These are phyloP conservation scores for Colletotrichum camelliae DNA, from an alignment of 2,329 filamentous ascomycete genomes.

Conservation along the genomic window DNA sequence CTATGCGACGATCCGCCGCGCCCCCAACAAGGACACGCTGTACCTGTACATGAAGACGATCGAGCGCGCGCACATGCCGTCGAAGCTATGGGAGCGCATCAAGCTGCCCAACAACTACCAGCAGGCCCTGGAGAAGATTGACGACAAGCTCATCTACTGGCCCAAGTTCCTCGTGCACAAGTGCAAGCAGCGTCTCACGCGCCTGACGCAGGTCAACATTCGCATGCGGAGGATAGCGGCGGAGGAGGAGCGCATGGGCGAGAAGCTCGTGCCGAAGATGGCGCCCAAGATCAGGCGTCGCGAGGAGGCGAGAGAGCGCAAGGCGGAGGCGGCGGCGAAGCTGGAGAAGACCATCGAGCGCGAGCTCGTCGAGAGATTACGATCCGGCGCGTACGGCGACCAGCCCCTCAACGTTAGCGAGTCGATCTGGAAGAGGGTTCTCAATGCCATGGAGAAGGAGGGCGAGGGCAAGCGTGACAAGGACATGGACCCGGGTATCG, in stretches of 20 bases:
- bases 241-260: slow-evolving; percentile 88
- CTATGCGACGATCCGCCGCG: slow-evolving; percentile 89
- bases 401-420: slow-evolving; percentile 95
- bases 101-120: slow-evolving; percentile 86
- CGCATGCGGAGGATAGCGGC: slow-evolving; percentile 79
- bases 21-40: slow-evolving; percentile 80
- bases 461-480: slow-evolving; percentile 84
- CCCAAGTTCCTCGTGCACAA: slow-evolving; percentile 93
- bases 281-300: slow-evolving; percentile 87
- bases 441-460: slow-evolving; percentile 85
- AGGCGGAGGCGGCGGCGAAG: slow-evolving; percentile 85
- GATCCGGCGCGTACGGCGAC: slow-evolving; percentile 93
- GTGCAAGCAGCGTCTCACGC: slow-evolving; percentile 93
- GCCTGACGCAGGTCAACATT: slow-evolving; percentile 90
- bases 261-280: slow-evolving; percentile 85
- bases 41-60: slow-evolving; percentile 98
- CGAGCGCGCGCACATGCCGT: slow-evolving; percentile 86
- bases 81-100: slow-evolving; percentile 93
- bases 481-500: slow-evolving; percentile 87
- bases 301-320: slow-evolving; percentile 77
- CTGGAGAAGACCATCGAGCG: slow-evolving; percentile 95
- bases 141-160: slow-evolving; percentile 88
- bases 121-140: slow-evolving; percentile 87
- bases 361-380: slow-evolving; percentile 88
- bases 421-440: slow-evolving; percentile 95